Evolutionary conservation across 2,329 filamentous ascomycete species (phyloP).

Genomic region (Gaeumannomyces sp.): DNA sequence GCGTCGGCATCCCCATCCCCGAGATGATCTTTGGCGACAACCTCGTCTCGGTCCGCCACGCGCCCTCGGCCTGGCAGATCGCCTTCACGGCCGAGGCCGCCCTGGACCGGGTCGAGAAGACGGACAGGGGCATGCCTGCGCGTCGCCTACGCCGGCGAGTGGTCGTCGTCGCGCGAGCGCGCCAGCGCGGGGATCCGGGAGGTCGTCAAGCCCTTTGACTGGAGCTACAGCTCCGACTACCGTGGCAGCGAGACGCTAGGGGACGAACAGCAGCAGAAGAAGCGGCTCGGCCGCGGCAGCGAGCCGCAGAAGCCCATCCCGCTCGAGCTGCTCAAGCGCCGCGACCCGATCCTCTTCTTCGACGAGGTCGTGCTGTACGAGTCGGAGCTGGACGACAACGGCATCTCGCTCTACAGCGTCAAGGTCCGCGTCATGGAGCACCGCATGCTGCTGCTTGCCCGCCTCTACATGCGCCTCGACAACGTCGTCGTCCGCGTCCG

Average conservation of each 20-base stretch:
- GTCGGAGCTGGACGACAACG: constrained; percentile 96
- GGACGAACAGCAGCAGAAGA: background rate
- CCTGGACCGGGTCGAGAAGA: constrained; percentile 89
- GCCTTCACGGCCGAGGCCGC: constrained; percentile 82
- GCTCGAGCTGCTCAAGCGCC: constrained; percentile 75
- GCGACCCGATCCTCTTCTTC: constrained; percentile 93
- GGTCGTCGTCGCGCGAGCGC: constrained; percentile 63
- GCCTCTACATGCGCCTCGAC: constrained; percentile 91
- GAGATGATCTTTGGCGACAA: constrained; percentile 99
- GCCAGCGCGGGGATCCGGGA: constrained; percentile 85
- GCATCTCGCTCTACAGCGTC: constrained; percentile 81
- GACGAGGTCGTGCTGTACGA: constrained; percentile 96
- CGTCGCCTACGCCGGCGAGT: constrained; percentile 86
- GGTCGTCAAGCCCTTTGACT: constrained; percentile 93
- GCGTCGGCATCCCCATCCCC: constrained; percentile 78
- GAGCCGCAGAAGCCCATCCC: constrained; percentile 54
- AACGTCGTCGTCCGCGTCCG: constrained; percentile 81
- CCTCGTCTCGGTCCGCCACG: constrained; percentile 66
- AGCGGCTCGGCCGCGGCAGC: constrained; percentile 17
- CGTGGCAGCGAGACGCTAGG: constrained; percentile 51
- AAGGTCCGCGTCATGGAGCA: constrained; percentile 92
- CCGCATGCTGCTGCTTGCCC: constrained; percentile 73
- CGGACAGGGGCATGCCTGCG: constrained; percentile 83
- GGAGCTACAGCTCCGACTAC: constrained; percentile 93
- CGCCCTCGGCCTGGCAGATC: constrained; percentile 69